A percentile compares a stretch with the other conserved stretches of the same genome.
These are phyloP conservation scores for Starmerella bacillaris DNA, from an alignment of 805 yeast genomes.

Conservation along the genomic window DNA sequence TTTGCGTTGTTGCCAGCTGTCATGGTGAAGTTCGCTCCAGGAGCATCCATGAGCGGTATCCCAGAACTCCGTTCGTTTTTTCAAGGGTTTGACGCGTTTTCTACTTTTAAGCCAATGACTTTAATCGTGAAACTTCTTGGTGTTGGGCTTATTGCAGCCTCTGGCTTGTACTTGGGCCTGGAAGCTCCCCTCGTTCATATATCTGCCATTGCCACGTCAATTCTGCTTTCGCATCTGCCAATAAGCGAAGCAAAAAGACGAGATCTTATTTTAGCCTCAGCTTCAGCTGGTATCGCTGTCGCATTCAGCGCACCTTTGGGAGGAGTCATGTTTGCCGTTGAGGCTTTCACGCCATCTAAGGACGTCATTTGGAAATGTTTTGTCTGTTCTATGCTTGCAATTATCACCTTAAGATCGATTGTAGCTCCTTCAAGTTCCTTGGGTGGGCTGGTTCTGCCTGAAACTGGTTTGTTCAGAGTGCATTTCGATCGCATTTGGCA, in stretches of 20 bases:
- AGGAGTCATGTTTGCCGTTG: constrained; percentile 64
- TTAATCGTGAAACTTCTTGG: constrained; percentile 41
- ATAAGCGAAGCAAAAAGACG: constrained; percentile 26
- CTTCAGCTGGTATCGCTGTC: constrained; percentile 69
- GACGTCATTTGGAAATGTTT: constrained; percentile 72
- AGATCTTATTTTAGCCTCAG: constrained; percentile 53
- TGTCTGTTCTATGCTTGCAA: constrained; percentile 58
- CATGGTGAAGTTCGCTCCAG: constrained; percentile 22
- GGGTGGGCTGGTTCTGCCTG: constrained; percentile 24
- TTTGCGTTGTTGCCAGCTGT: constrained; percentile 27
- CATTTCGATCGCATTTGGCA: constrained; percentile 58
- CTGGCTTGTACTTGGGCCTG: constrained; percentile 69
- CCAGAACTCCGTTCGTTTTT: constrained; percentile 54
- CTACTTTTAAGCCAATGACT: constrained; percentile 35
- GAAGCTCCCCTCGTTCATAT: constrained; percentile 80
- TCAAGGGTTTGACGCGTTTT: constrained; percentile 41
- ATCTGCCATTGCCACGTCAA: constrained; percentile 22
- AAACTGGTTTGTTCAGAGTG: constrained; percentile 46
- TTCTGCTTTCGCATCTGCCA: constrained; percentile 28
- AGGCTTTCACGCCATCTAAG: constrained; percentile 25
- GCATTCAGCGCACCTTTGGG: constrained; percentile 82
- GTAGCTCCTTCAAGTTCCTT: constrained; percentile 29
- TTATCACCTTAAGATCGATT: constrained; percentile 34
- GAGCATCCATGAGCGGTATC: constrained; percentile 43
- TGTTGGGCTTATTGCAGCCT: constrained; percentile 45